phyloP scores from a whole-genome alignment of 345 rosid species.

The Tarenaya hassleriana region DNA sequence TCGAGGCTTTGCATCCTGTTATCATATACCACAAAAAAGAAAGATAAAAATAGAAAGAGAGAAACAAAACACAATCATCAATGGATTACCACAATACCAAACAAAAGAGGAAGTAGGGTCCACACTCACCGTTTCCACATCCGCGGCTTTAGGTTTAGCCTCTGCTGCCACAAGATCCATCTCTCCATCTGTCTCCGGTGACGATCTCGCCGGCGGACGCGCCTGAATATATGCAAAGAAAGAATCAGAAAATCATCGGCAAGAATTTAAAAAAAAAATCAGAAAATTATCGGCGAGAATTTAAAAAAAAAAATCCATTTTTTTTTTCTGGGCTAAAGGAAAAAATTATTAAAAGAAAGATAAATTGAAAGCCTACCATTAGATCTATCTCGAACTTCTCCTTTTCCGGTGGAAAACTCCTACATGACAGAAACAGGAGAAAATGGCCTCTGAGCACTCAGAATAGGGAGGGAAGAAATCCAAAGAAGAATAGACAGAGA shows the following conservation, averaged over 20 bases:
- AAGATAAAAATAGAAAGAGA: slow-evolving; percentile 12
- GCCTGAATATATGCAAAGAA: slow-evolving; percentile 40
- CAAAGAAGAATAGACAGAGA: not conserved
- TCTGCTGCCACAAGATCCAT: slow-evolving; percentile 52
- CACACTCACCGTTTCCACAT: slow-evolving; percentile 65
- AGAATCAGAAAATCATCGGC: slow-evolving; percentile 9
- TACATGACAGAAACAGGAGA: slow-evolving; percentile 21
- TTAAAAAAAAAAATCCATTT: not conserved
- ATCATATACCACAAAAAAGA: slow-evolving; percentile 2
- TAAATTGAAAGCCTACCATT: slow-evolving; percentile 52
- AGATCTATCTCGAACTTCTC: slow-evolving; percentile 94
- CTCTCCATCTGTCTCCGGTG: slow-evolving; percentile 78
- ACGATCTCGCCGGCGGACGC: slow-evolving; percentile 75
- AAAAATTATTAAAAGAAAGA: not conserved
- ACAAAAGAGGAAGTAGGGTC: slow-evolving; percentile 26
- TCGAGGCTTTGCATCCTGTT: slow-evolving; percentile 51
- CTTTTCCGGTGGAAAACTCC: slow-evolving; percentile 27
- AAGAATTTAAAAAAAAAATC: not conserved
- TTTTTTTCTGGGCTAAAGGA: too few relatives aligned
- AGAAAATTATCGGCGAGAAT: too few relatives aligned
- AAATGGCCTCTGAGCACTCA: not conserved
- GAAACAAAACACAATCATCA: slow-evolving; percentile 10
- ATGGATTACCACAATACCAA: slow-evolving; percentile 24
- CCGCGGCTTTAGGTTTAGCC: slow-evolving; percentile 48
- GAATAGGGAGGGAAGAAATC: not conserved